Evolutionary conservation across 805 yeast genomes (phyloP).

Genomic region (Maudiozyma barnettii): DNA sequence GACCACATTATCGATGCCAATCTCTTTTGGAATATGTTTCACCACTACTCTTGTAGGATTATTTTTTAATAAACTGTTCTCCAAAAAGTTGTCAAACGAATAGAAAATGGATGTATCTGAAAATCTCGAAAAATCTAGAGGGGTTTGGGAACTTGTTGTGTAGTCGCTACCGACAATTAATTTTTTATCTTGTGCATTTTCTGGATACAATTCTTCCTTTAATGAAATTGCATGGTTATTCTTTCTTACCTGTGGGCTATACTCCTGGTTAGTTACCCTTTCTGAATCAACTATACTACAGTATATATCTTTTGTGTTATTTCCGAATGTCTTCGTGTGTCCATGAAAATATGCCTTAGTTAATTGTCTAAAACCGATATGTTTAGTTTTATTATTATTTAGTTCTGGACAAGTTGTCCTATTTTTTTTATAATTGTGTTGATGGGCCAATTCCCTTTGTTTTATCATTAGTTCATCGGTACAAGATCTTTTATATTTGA

Average conservation of each 20-base stretch:
- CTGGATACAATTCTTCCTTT: too few species aligned
- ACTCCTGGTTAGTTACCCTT: too few species aligned
- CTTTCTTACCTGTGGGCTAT: too few species aligned
- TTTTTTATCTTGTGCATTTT: too few species aligned
- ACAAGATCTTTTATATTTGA: neutral
- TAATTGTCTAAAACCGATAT: conserved; percentile 24
- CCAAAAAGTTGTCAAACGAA: conserved; percentile 1
- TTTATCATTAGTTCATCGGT: neutral
- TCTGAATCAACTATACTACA: too few species aligned
- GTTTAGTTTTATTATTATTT: neutral
- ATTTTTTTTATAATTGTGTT: neutral
- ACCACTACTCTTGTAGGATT: conserved; percentile 9
- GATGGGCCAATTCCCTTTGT: neutral
- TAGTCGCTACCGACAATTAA: too few species aligned
- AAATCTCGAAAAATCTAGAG: too few species aligned
- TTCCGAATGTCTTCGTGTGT: neutral
- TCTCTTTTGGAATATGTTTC: conserved; percentile 32
- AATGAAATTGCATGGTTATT: too few species aligned
- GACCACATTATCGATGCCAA: conserved; percentile 43
- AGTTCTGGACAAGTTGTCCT: neutral
- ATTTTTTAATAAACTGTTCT: neutral
- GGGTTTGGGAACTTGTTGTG: too few species aligned
- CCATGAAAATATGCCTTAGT: conserved; percentile 18
- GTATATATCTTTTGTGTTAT: neutral
- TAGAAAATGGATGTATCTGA: neutral